Conservation (phyloP, 345 rosid species). For the Hibiscus trionum region DNA sequence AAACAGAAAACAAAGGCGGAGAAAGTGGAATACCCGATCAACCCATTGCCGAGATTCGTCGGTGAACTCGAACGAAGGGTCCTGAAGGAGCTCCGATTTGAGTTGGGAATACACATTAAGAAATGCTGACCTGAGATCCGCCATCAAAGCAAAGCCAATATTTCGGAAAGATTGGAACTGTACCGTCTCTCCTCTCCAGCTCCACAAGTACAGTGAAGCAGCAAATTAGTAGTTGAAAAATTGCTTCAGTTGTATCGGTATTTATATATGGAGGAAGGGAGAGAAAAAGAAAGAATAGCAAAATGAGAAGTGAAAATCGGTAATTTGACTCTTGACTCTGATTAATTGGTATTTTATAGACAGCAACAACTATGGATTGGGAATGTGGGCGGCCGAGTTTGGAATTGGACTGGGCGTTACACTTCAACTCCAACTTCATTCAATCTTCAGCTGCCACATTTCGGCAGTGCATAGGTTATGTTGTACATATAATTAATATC, state of each 20-base stretch:
- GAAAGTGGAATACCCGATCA: constrained; percentile 35
- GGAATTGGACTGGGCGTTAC: not conserved
- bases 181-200: not conserved
- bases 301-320: not conserved
- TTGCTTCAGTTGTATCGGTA: not conserved
- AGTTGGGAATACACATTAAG: constrained; percentile 44
- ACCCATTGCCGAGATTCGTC: constrained; percentile 80
- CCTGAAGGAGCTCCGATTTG: constrained; percentile 68
- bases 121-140: constrained; percentile 70
- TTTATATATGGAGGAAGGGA: not conserved
- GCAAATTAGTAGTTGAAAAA: not conserved
- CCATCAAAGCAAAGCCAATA: constrained; percentile 31
- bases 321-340: not conserved
- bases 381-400: not conserved
- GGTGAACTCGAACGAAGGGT: constrained; percentile 77
- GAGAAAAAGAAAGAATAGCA: not conserved
- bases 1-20: not conserved
- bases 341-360: not conserved
- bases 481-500: not conserved
- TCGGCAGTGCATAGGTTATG: not conserved
- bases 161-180: not conserved
- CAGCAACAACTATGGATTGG: not conserved
- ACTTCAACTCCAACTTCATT: not conserved
- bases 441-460: not conserved
- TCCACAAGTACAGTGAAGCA: not conserved